Percentiles rank a stretch among this genome's conserved stretches.
Evolutionary conservation across 148 eudicot genomes (phyloP).

Genomic region (Tetragonia tetragonoides): DNA sequence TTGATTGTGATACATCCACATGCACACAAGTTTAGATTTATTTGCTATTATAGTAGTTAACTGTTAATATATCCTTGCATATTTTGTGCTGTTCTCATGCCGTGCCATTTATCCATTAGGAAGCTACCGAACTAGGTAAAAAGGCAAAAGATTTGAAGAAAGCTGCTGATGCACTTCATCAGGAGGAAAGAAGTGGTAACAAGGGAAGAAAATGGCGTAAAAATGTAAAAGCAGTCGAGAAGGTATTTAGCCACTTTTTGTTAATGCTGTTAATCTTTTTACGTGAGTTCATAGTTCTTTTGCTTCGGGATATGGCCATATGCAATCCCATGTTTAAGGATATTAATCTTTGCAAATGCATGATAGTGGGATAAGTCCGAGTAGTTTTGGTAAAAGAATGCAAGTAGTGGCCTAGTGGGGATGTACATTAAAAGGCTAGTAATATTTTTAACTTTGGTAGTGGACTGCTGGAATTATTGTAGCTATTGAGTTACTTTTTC

Average conservation of each 20-base stretch:
- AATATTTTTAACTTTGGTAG: not conserved
- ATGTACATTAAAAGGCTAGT: not conserved
- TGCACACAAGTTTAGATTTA: conserved; percentile 3
- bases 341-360: conserved; percentile 5
- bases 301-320: not conserved
- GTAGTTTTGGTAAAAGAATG: not conserved
- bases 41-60: conserved; percentile 4
- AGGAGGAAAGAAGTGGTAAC: conserved; percentile 88
- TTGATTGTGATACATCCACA: not conserved
- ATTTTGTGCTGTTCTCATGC: conserved; percentile 18
- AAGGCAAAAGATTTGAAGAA: conserved; percentile 93
- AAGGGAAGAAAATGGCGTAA: conserved; percentile 98
- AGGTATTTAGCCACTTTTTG: conserved; percentile 42
- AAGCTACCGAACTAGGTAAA: conserved; percentile 97
- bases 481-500: not conserved
- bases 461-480: not conserved
- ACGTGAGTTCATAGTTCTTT: not conserved
- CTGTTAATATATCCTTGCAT: not conserved
- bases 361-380: not conserved
- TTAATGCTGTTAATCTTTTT: conserved; percentile 1
- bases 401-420: not conserved
- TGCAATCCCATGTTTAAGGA: not conserved
- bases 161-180: conserved; percentile 91
- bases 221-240: conserved; percentile 90
- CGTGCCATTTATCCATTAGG: conserved; percentile 39